Base-by-base conservation (phyloP, 2,329 filamentous ascomycete genomes). In the Stachybotrys chartarum region DNA sequence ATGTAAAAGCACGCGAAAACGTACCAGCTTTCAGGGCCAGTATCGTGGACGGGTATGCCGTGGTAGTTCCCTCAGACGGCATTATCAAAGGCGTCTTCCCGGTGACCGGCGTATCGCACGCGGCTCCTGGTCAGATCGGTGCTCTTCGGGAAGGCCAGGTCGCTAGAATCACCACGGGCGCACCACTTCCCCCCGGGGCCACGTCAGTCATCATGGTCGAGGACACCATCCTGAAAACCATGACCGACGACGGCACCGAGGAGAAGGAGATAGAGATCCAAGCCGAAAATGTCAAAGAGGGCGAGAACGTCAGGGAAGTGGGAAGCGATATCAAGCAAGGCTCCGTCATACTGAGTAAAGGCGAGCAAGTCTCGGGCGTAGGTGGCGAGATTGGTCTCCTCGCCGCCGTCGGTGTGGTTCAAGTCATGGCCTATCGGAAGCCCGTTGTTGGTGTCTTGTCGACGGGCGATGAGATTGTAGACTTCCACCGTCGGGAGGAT, bases 21-120 rank as follows among this genome's bases (percentile, higher is more conserved):
- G 94, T 99, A 0, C 94, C 94, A 0, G 94, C 93, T 0, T 99
- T 96, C 72, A 80, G 91, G 56, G 94, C 94, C 17, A 97, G 93
- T 67, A 97, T 97, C 46, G 94, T 99, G 1, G 94, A 99, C 69
- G 94, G 94, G 1, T 99, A 99, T 66, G 94, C 94, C 3, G 82
- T 96, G 0, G 84, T 92, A 44, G 86, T 84, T 6, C 79, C 81
- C 54, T 73, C 75, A 32, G 77, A 83, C 46, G 83, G 80, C 0
- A 83, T 80, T 51, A 81, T 90, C 51, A 90, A 87, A 63, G 92
- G 93, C 0, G 74, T 86, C 1, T 97, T 94, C 66, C 91, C 93
- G 0, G 93, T 99, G 14, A 85, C 87, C 1, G 87, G 89, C 0
- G 80, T 97, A 12, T 95, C 91, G 0, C 91, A 97, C 67, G 94